These are phyloP conservation scores for Cyberlindnera mycetangii DNA, from an alignment of 805 yeast species.

Conservation along the genomic window DNA sequence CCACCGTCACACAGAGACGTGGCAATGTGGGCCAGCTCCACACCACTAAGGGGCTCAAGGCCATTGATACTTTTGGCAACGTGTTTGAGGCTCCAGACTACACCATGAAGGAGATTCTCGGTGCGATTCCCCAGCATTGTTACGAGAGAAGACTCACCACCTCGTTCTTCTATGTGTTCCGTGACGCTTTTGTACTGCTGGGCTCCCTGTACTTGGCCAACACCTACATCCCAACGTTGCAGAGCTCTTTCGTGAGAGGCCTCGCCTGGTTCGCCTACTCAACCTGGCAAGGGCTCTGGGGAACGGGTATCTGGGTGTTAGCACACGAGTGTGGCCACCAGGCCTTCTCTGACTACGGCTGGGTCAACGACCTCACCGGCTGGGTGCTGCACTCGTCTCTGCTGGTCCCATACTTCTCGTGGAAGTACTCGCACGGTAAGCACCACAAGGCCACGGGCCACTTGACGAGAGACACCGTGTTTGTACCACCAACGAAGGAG, in stretches of 20 bases:
- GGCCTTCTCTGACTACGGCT: slow-evolving; percentile 54
- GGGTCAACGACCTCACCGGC: slow-evolving; percentile 54
- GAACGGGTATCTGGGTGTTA: slow-evolving; percentile 59
- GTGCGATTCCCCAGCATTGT: slow-evolving; percentile 60
- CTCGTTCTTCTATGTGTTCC: slow-evolving; percentile 49
- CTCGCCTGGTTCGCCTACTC: slow-evolving; percentile 41
- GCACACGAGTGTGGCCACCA: slow-evolving; percentile 68
- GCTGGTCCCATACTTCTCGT: slow-evolving; percentile 58
- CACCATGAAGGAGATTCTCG: slow-evolving; percentile 54
- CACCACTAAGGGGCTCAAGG: slow-evolving; percentile 28
- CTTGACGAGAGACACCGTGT: slow-evolving; percentile 57
- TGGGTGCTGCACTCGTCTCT: slow-evolving; percentile 59
- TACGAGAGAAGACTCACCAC: slow-evolving; percentile 49
- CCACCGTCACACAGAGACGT: slow-evolving; percentile 17
- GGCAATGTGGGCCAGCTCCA: slow-evolving; percentile 24
- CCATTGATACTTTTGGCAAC: slow-evolving; percentile 51
- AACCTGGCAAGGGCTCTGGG: slow-evolving; percentile 44
- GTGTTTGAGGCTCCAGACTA: slow-evolving; percentile 60
- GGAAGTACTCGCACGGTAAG: slow-evolving; percentile 59
- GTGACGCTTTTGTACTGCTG: slow-evolving; percentile 46
- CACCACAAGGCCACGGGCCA: slow-evolving; percentile 67
- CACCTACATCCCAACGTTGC: slow-evolving; percentile 41
- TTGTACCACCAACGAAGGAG: slow-evolving; percentile 52
- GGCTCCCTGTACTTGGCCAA: slow-evolving; percentile 34
- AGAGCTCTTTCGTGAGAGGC: slow-evolving; percentile 34